Evolutionary conservation across 1,284 basidiomycete genomes (phyloP).

Genomic region (Ganoderma sinense): DNA sequence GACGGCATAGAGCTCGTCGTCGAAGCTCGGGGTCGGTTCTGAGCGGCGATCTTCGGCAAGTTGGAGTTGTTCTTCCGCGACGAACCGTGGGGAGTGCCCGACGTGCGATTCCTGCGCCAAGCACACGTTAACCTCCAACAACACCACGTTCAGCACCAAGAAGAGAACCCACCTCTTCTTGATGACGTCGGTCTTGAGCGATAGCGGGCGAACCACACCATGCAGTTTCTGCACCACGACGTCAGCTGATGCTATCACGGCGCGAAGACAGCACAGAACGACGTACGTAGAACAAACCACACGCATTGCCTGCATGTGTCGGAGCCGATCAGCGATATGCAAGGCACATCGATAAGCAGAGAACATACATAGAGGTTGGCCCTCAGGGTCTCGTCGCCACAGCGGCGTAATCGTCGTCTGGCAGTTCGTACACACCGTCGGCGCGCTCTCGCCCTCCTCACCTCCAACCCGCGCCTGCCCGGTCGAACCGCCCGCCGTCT

Average conservation of each 20-base stretch:
- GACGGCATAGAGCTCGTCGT: constrained; percentile 66
- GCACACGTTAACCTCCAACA: constrained; percentile 7
- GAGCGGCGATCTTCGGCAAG: constrained; percentile 75
- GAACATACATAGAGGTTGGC: constrained; percentile 87
- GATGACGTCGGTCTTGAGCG: constrained; percentile 96
- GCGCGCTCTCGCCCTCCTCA: constrained; percentile 73
- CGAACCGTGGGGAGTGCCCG: constrained; percentile 68
- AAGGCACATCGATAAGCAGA: constrained; percentile 22
- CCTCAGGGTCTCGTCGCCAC: constrained; percentile 95
- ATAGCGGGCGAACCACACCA: constrained; percentile 92
- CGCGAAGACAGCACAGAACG: background rate
- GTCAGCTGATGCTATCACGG: constrained; percentile 13
- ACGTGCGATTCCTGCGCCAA: constrained; percentile 73
- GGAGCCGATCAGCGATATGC: constrained; percentile 21
- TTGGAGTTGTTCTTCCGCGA: constrained; percentile 66
- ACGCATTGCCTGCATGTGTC: constrained; percentile 71
- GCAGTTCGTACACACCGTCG: constrained; percentile 93
- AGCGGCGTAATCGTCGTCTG: constrained; percentile 95
- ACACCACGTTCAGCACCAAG: constrained; percentile 10
- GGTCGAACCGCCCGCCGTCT: constrained; percentile 27
- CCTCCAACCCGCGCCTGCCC: constrained; percentile 50
- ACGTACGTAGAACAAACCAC: constrained; percentile 90
- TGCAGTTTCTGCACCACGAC: constrained; percentile 82
- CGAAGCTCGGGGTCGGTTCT: constrained; percentile 67
- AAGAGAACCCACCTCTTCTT: constrained; percentile 84